Conservation (phyloP, 331 rosid genomes). For the Rhamnella rubrinervis region DNA sequence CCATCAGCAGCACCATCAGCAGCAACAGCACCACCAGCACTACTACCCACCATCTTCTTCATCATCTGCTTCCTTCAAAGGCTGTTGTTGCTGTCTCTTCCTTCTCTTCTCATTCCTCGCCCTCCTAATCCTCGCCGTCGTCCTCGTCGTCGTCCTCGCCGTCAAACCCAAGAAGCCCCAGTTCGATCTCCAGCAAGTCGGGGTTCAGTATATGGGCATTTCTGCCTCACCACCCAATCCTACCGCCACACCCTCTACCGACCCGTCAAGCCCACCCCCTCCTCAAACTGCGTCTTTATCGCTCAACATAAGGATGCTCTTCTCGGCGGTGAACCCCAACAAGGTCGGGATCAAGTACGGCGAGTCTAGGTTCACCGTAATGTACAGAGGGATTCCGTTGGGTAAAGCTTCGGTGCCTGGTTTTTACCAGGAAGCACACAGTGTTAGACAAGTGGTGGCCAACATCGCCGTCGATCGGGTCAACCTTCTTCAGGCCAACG, state of each 20-base stretch:
- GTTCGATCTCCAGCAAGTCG: slow-evolving; percentile 92
- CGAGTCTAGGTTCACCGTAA: slow-evolving; percentile 81
- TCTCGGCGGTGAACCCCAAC: slow-evolving; percentile 84
- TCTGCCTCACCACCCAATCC: slow-evolving; percentile 47
- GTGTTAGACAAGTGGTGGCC: slow-evolving; percentile 63
- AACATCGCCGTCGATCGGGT: slow-evolving; percentile 75
- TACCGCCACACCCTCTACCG: slow-evolving; percentile 16
- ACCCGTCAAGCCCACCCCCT: not conserved
- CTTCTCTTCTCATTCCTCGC: slow-evolving; percentile 80
- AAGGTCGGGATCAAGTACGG: slow-evolving; percentile 98
- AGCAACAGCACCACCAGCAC: not conserved
- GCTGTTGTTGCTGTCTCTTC: slow-evolving; percentile 95
- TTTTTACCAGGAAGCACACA: slow-evolving; percentile 82
- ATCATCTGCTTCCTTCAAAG: slow-evolving; percentile 68
- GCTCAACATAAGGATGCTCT: slow-evolving; percentile 68
- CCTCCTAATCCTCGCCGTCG: slow-evolving; percentile 64
- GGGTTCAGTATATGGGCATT: slow-evolving; percentile 85
- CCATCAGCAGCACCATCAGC: slow-evolving; percentile 11
- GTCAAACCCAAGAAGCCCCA: slow-evolving; percentile 94
- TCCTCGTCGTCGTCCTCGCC: slow-evolving; percentile 75
- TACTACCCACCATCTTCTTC: slow-evolving; percentile 40
- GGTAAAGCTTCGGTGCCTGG: slow-evolving; percentile 87
- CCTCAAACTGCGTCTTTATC: slow-evolving; percentile 62
- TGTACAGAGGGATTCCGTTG: slow-evolving; percentile 92
- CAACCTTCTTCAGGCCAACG: slow-evolving; percentile 83